phyloP scores from a whole-genome alignment of 2,329 filamentous ascomycete species.

The Microdochium nivale region DNA sequence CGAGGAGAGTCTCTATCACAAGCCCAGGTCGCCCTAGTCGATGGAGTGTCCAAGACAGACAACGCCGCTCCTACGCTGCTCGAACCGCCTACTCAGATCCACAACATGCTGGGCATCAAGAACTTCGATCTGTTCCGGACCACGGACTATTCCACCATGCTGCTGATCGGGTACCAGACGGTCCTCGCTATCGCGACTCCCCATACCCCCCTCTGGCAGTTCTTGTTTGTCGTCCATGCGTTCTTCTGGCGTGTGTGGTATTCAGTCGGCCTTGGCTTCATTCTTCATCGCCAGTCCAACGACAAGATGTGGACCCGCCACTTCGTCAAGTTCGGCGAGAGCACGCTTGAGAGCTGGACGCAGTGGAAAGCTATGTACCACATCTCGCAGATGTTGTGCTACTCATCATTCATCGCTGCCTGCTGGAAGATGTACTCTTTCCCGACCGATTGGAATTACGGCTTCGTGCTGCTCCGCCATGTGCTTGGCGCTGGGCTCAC shows the following conservation, averaged over 20 bases:
- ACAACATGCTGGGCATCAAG: conserved; percentile 72
- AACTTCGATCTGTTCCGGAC: conserved; percentile 86
- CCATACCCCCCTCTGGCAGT: conserved; percentile 64
- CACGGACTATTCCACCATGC: conserved; percentile 71
- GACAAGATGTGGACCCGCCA: conserved; percentile 94
- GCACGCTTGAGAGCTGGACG: conserved; percentile 82
- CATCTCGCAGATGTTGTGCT: conserved; percentile 83
- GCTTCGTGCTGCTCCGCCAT: conserved; percentile 78
- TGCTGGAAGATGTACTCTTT: conserved; percentile 94
- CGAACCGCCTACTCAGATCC: conserved; percentile 55
- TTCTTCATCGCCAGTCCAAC: conserved; percentile 78
- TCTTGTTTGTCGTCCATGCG: conserved; percentile 74
- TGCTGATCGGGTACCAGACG: conserved; percentile 69
- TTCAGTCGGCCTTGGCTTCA: conserved; percentile 74
- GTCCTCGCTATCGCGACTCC: conserved; percentile 69
- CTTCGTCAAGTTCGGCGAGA: conserved; percentile 95
- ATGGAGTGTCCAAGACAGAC: conserved; percentile 7
- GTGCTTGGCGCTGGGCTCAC: conserved; percentile 75
- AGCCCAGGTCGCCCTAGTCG: conserved; percentile 5
- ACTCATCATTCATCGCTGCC: conserved; percentile 79
- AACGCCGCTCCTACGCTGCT: conserved; percentile 13
- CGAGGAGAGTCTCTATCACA: conserved; percentile 22
- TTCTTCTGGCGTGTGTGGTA: conserved; percentile 86
- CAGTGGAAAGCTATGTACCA: conserved; percentile 98
- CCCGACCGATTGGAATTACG: conserved; percentile 80